Conservation (phyloP, 2,329 filamentous ascomycete species). For the Aspergillus tanneri region DNA sequence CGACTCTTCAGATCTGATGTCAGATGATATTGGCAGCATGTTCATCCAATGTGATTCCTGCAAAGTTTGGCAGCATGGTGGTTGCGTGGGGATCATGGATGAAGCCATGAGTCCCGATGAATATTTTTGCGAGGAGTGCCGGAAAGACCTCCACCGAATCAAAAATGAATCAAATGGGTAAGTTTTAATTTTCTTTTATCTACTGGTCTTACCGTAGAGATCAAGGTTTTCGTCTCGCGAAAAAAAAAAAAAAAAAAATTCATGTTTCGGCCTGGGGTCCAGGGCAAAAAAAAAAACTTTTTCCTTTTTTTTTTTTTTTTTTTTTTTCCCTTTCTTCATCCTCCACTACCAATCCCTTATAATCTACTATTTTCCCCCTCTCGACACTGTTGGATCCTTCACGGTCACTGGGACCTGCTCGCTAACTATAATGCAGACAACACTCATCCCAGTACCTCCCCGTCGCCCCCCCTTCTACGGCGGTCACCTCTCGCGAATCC, state of each 20-base stretch:
- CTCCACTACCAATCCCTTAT: no score
- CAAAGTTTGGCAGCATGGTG: slow-evolving; percentile 98
- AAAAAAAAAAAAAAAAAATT: neutral
- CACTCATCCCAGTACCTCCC: slow-evolving; percentile 65
- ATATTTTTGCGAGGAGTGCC: slow-evolving; percentile 96
- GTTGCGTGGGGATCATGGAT: slow-evolving; percentile 94
- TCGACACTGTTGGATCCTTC: neutral
- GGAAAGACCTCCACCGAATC: slow-evolving; percentile 85
- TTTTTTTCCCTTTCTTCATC: neutral
- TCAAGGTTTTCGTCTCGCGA: no score
- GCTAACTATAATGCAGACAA: slow-evolving; percentile 50
- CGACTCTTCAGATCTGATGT: slow-evolving; percentile 60
- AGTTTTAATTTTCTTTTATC: slow-evolving; percentile 39
- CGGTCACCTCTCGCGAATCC: slow-evolving; percentile 45
- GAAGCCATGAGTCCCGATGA: slow-evolving; percentile 91
- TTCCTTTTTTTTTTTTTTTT: neutral
- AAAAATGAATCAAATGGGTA: slow-evolving; percentile 81
- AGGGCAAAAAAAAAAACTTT: no score
- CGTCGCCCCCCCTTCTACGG: slow-evolving; percentile 52
- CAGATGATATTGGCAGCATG: slow-evolving; percentile 86
- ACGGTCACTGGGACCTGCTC: slow-evolving; percentile 15
- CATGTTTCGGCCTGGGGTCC: no score
- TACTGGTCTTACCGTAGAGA: neutral
- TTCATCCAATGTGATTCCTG: slow-evolving; percentile 98
- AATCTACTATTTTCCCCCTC: no score